Base-by-base conservation (phyloP, 768 basidiomycete genomes). In the Auricularia cornea region DNA sequence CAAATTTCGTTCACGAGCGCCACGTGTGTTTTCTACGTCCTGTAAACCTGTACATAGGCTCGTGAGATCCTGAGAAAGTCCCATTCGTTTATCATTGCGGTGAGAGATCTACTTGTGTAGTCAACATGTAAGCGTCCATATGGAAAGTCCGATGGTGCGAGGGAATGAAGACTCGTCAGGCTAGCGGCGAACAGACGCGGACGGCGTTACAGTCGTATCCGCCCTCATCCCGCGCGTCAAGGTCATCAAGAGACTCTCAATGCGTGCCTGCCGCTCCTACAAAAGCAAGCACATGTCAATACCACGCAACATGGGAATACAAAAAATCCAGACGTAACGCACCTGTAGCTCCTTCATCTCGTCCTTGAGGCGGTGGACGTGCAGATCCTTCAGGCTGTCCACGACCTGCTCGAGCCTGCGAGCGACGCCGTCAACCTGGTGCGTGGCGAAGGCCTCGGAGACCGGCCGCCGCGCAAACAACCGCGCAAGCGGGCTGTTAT, bases 301-400 rank as follows among this genome's bases (percentile, higher is more conserved):
- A 38, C 35, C 3, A 14, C 8, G 35, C n/a, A 38, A 14, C 35
- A 38, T 14, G 3, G 16, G 35, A 8, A 38, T 38, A 14, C 35
- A 10, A 1, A 38, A 38, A n/a, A n/a, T n/a, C n/a, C 63, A 38
- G 18, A 62, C 29, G 3, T 23, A 33, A 73, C 79, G 59, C 54
- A 88, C 89, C 81, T 89, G 88, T 31, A 92, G 73, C 70, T 92
- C 91, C 71, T 85, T 90, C 83, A 94, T 88, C 72, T 93, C 90
- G 2, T 88, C 87, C 72, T 83, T 87, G 40, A 94, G 75, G 65
- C 74, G 80, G 38, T 82, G 79, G 23, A 90, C 82, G 6, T 90
- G 89, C 65, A 90, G 66, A 51, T 82, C 79, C 32, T 80, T 79
- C 54, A 88, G 80, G 59, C 85, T 84, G 56, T 89, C 87, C 63